A percentile compares a stretch with the other conserved stretches of the same genome.
These are phyloP conservation scores for Kwoniella sp. DNA, from an alignment of 768 basidiomycete species.

Conservation along the genomic window DNA sequence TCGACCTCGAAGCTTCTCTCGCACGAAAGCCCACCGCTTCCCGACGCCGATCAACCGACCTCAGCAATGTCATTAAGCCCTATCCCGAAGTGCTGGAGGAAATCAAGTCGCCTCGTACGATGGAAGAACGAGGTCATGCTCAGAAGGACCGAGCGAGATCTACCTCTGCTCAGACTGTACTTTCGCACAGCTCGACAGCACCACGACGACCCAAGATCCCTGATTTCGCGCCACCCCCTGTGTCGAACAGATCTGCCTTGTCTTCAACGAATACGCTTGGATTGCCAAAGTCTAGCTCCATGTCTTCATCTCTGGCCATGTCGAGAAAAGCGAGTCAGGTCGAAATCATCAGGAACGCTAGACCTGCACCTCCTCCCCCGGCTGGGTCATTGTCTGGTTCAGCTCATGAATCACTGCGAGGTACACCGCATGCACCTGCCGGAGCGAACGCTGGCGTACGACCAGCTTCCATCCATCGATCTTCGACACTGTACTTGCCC, in stretches of 20 bases:
- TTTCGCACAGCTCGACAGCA: constrained; percentile 9
- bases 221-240: constrained; percentile 29
- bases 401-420: not conserved
- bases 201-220: constrained; percentile 18
- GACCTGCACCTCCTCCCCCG: constrained; percentile 41
- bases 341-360: constrained; percentile 39
- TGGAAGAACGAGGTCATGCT: not conserved
- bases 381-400: not conserved
- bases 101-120: constrained; percentile 1
- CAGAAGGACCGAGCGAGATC: constrained; percentile 27
- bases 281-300: constrained; percentile 32
- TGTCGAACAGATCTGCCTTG: not conserved
- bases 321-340: constrained; percentile 39
- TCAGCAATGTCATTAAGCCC: constrained; percentile 25
- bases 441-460: not conserved
- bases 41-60: constrained; percentile 29
- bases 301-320: constrained; percentile 28
- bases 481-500: constrained; percentile 42
- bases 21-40: constrained; percentile 14
- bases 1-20: constrained; percentile 26
- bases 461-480: constrained; percentile 17
- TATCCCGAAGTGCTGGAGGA: constrained; percentile 20
- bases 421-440: not conserved
- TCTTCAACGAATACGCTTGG: constrained; percentile 29
- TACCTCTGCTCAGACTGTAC: constrained; percentile 31